Evolutionary conservation across 768 basidiomycete species (phyloP).

Genomic region (Pleurotus citrinopileatus): DNA sequence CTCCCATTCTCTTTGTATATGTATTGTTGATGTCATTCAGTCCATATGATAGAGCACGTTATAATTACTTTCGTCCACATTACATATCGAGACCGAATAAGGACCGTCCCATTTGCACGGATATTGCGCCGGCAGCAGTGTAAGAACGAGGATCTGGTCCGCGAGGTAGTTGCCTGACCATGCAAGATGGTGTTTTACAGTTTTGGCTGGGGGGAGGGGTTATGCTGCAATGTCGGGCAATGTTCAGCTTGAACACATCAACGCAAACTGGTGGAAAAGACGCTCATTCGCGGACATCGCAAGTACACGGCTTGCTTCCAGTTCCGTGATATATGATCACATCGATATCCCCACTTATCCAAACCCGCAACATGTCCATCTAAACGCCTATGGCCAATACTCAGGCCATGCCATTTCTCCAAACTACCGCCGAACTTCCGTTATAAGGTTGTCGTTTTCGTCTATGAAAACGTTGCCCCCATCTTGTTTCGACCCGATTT

Average conservation of each 20-base stretch:
- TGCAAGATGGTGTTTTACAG: no score
- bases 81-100: not conserved
- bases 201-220: no score
- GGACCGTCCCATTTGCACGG: not conserved
- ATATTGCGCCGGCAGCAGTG: not conserved
- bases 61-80: no score
- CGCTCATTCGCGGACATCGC: not conserved
- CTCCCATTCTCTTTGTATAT: no score
- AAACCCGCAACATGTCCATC: not conserved
- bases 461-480: no score
- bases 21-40: no score
- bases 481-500: no score
- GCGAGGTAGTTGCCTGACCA: not conserved
- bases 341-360: not conserved
- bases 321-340: not conserved
- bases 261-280: no score
- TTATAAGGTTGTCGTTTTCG: no score
- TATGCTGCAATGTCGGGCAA: no score
- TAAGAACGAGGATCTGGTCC: not conserved
- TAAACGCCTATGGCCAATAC: not conserved
- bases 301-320: not conserved
- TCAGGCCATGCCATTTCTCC: not conserved
- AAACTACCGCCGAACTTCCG: not conserved
- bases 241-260: no score
- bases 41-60: no score